Evolutionary conservation across 2,329 filamentous ascomycete species (phyloP).

Genomic region (Epichloe elymi): DNA sequence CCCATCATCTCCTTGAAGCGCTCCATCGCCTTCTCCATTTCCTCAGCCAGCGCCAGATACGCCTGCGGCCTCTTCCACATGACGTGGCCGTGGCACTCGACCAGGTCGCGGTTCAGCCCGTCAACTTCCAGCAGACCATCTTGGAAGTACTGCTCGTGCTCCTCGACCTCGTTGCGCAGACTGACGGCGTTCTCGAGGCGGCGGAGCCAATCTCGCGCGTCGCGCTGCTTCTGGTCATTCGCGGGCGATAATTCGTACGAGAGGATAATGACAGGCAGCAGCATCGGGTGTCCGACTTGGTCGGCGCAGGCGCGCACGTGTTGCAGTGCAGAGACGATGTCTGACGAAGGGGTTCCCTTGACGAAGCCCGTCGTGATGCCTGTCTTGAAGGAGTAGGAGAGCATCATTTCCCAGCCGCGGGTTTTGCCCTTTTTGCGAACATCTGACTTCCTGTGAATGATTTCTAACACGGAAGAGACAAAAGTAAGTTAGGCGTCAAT

Average conservation of each 20-base stretch:
- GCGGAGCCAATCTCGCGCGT: slow-evolving; percentile 49
- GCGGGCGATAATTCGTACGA: slow-evolving; percentile 41
- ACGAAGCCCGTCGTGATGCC: slow-evolving; percentile 46
- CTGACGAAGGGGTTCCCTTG: slow-evolving; percentile 46
- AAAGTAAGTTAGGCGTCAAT: too few relatives aligned
- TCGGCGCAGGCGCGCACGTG: slow-evolving; percentile 36
- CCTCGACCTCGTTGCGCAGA: slow-evolving; percentile 45
- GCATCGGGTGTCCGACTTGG: slow-evolving; percentile 43
- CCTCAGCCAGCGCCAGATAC: slow-evolving; percentile 38
- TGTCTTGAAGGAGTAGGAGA: slow-evolving; percentile 42
- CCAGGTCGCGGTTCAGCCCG: slow-evolving; percentile 45
- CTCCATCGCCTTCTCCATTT: slow-evolving; percentile 35
- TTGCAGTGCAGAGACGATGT: slow-evolving; percentile 34
- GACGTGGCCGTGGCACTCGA: slow-evolving; percentile 50
- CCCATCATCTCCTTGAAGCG: slow-evolving; percentile 23
- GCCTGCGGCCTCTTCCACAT: slow-evolving; percentile 51
- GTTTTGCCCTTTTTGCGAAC: slow-evolving; percentile 53
- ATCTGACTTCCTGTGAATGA: slow-evolving; percentile 53
- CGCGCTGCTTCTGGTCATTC: slow-evolving; percentile 48
- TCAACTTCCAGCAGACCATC: slow-evolving; percentile 42
- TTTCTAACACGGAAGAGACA: slow-evolving; percentile 24
- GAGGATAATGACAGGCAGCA: slow-evolving; percentile 45
- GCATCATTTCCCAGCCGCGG: slow-evolving; percentile 51
- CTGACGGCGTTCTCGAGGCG: slow-evolving; percentile 47
- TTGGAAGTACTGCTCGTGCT: slow-evolving; percentile 40